Conservation (phyloP, 257 asterid species). For the Penstemon davidsonii region DNA sequence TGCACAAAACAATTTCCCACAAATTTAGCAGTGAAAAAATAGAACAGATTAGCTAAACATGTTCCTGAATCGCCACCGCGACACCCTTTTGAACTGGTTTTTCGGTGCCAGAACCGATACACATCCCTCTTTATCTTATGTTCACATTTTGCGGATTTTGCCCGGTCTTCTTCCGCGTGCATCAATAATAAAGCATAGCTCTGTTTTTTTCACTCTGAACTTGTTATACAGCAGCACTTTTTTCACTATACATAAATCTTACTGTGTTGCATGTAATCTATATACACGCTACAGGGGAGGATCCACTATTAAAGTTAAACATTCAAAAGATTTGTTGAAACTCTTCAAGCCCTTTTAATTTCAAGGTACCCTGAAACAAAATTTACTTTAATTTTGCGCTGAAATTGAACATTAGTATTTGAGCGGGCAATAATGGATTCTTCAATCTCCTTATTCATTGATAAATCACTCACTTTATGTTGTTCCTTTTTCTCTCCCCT, state of each 20-base stretch:
- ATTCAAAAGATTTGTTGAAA: constrained; percentile 6
- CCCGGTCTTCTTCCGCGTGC: constrained; percentile 28
- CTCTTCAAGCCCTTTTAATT: constrained; percentile 27
- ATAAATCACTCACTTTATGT: background rate
- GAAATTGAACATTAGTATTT: too few species aligned
- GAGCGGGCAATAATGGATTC: background rate
- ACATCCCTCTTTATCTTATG: constrained; percentile 24
- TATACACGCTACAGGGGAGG: constrained; percentile 14
- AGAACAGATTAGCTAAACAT: constrained; percentile 53
- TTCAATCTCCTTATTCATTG: constrained; percentile 8
- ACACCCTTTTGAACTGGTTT: too few species aligned
- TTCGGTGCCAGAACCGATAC: constrained; percentile 29
- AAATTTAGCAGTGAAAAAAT: background rate
- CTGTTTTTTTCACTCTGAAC: constrained; percentile 1
- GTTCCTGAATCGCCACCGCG: constrained; percentile 40
- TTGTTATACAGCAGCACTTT: background rate
- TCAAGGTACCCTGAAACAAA: constrained; percentile 25
- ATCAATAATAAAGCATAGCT: constrained; percentile 15
- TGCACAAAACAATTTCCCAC: too few species aligned
- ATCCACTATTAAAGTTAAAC: background rate
- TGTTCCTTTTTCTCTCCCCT: too few species aligned
- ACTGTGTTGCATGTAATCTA: constrained; percentile 31
- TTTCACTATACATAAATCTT: constrained; percentile 6
- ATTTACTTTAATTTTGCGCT: background rate
- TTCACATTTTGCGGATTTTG: constrained; percentile 23